These are phyloP conservation scores for Rauvolfia tetraphylla DNA, from an alignment of 257 asterid species.

Conservation along the genomic window DNA sequence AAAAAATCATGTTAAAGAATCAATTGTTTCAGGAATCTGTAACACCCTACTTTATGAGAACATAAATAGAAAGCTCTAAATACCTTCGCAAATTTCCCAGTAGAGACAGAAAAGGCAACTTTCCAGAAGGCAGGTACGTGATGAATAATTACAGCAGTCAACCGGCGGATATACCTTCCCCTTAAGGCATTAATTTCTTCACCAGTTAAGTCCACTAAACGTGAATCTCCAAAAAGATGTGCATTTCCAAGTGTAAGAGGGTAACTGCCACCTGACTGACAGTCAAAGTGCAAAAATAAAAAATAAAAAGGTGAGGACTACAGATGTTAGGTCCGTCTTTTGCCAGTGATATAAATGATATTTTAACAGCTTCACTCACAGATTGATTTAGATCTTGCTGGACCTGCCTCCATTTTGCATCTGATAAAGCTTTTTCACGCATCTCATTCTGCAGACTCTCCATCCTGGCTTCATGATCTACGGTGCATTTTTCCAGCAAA, in stretches of 20 bases:
- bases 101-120: conserved; percentile 86
- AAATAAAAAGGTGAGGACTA: neutral
- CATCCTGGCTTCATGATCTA: conserved; percentile 83
- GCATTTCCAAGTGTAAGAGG: conserved; percentile 37
- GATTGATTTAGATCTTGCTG: conserved; percentile 72
- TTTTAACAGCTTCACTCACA: conserved; percentile 43
- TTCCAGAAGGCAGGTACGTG: conserved; percentile 94
- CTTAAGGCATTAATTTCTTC: conserved; percentile 80
- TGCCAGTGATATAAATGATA: conserved; percentile 11
- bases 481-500: conserved; percentile 85
- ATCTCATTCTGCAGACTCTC: conserved; percentile 72
- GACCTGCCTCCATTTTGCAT: conserved; percentile 96
- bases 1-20: neutral
- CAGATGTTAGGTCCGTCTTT: neutral
- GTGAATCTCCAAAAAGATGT: conserved; percentile 40
- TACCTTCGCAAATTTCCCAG: conserved; percentile 97
- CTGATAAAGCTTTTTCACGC: conserved; percentile 72
- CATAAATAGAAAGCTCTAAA: neutral
- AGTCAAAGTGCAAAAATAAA: conserved; percentile 9
- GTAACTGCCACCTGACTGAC: conserved; percentile 61
- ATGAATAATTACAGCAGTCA: conserved; percentile 85
- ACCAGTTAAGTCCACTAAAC: conserved; percentile 41
- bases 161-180: conserved; percentile 76
- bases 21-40: neutral
- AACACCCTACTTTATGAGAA: neutral